Evolutionary conservation across 2,329 filamentous ascomycete species (phyloP), one percentile per base, ranked within the genome.

Genomic region (Pseudomassariella vexata): DNA sequence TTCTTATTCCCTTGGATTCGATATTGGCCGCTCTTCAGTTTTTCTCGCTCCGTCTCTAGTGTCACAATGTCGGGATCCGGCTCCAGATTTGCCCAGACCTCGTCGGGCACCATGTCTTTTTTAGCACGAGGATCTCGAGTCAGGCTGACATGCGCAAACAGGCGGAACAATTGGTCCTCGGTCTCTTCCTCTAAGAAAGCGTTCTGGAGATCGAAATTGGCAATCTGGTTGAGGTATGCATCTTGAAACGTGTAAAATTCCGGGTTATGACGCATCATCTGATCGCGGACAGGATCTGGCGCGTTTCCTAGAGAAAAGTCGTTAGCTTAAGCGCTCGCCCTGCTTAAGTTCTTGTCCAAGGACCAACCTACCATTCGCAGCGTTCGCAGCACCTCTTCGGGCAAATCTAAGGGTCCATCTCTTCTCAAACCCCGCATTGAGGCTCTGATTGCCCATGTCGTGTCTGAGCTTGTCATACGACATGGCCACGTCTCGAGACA

Each of bases 181-280:
- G 35, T 44, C 18, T 39, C 36, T 36, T 50, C 32, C 18, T 47
- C 37, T 6, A 55, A 28, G 30, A 56, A 45, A 8, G 42, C 37
- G 23, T 55, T 56, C 29, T 56, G 31, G 17, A 55, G 37, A 29
- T 57, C 18, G 37, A 55, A 55, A 21, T 47, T 24, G 18, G 44
- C 40, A 9, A 34, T 55, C 36, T 53, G 23, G 23, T 53, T 54
- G 5, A 55, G 41, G 33, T 55, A 56, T 6, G 36, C 37, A 27
- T 33, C 41, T 15, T 49, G 39, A 17, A 56, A 56, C 3, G 42
- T 57, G 2, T 28, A 30, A 27, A 41, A 56, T 20, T 35, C 32
- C 32, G 48, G 50, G 25, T 55, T 32, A 35, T 56, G 35, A 15
- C 40, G 46, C 37, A 56, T 50, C 19, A 55, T 49, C 35, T 56